These are phyloP conservation scores for Fagus crenata DNA, from an alignment of 306 rosid genomes.

Conservation along the genomic window DNA sequence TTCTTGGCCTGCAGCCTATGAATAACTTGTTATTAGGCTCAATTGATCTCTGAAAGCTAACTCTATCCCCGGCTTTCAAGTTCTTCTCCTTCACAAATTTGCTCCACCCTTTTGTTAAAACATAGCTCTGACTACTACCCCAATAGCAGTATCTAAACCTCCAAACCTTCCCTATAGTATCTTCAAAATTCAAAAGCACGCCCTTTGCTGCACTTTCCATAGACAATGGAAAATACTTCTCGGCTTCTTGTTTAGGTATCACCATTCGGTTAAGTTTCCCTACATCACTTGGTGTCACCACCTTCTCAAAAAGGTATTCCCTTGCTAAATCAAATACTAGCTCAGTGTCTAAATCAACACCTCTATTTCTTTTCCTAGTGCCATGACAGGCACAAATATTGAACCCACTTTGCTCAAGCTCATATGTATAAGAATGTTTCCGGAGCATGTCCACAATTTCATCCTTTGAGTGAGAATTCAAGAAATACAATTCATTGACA, in stretches of 20 bases:
- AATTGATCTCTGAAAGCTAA: slow-evolving; percentile 35
- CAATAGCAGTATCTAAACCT: slow-evolving; percentile 49
- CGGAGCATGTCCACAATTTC: slow-evolving; percentile 54
- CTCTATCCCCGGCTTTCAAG: slow-evolving; percentile 37
- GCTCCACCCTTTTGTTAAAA: slow-evolving; percentile 49
- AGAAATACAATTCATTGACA: slow-evolving; percentile 22
- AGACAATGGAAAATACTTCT: slow-evolving; percentile 39
- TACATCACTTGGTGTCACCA: slow-evolving; percentile 50
- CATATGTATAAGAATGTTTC: slow-evolving; percentile 38
- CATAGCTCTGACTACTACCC: slow-evolving; percentile 51
- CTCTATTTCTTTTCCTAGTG: background rate
- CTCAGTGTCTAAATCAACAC: background rate
- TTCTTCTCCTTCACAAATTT: slow-evolving; percentile 52
- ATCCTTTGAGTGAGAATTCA: slow-evolving; percentile 43
- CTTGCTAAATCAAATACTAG: background rate
- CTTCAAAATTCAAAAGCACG: slow-evolving; percentile 36
- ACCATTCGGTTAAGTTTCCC: slow-evolving; percentile 48
- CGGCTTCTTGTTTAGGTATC: slow-evolving; percentile 47
- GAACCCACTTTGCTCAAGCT: slow-evolving; percentile 37
- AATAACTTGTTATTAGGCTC: slow-evolving; percentile 32
- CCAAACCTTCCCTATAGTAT: slow-evolving; percentile 37
- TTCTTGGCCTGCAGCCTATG: slow-evolving; percentile 13
- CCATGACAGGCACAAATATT: background rate
- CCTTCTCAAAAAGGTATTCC: slow-evolving; percentile 43
- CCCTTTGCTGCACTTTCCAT: slow-evolving; percentile 17